Conservation (phyloP, 164 flowering plant genomes). For the Akebia trifoliata region DNA sequence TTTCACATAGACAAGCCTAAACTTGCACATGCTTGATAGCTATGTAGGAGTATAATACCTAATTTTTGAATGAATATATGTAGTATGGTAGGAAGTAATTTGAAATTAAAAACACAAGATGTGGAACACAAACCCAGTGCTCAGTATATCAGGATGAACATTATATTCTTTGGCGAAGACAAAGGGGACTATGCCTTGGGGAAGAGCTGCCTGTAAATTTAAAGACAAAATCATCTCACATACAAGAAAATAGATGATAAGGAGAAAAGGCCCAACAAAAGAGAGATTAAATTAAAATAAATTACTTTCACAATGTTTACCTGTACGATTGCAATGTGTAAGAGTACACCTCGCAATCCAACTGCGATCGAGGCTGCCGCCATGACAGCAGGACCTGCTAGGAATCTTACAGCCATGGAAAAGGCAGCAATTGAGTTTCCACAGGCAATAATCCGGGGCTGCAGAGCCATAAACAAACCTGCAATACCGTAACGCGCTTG, state of each 20-base stretch:
- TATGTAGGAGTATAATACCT: not conserved
- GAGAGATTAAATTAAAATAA: not conserved
- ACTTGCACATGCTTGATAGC: no score
- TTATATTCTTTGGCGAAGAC: conserved; percentile 95
- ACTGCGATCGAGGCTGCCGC: conserved; percentile 78
- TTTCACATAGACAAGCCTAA: no score
- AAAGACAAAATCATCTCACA: conserved; percentile 1
- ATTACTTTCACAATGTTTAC: conserved; percentile 29
- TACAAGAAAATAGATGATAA: not conserved
- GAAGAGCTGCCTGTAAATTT: conserved; percentile 74
- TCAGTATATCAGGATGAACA: conserved; percentile 80
- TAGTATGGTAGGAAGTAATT: not conserved
- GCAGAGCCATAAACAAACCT: conserved; percentile 96
- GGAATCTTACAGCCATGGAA: conserved; percentile 79
- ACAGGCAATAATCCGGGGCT: conserved; percentile 84
- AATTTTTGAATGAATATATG: not conserved
- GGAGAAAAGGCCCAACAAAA: not conserved
- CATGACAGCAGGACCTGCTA: conserved; percentile 90
- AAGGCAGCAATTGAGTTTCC: conserved; percentile 76
- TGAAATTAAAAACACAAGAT: not conserved
- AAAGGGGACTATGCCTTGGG: conserved; percentile 93
- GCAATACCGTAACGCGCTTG: conserved; percentile 9
- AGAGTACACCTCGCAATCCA: conserved; percentile 59
- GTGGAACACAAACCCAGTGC: conserved; percentile 60
- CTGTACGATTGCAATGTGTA: conserved; percentile 87